A percentile compares a stretch with the other conserved stretches of the same genome.
phyloP scores from a whole-genome alignment of 129 eudicot species.

The Flaveria bidentis region DNA sequence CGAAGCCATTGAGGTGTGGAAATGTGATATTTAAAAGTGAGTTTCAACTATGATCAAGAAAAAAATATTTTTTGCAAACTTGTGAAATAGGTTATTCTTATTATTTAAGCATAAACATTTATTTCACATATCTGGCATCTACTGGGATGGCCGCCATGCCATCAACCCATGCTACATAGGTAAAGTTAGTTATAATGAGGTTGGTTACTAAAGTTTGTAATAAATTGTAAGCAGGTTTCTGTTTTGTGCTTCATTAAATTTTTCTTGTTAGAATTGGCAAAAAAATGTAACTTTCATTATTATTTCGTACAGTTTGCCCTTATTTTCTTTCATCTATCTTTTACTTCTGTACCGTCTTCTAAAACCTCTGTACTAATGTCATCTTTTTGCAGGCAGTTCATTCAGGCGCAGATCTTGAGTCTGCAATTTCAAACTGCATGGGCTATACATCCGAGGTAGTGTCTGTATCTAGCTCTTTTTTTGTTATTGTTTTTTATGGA shows the following conservation, averaged over 20 bases:
- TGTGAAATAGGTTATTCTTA: neutral
- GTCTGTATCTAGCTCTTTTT: constrained; percentile 20
- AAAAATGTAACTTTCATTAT: neutral
- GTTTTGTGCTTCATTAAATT: neutral
- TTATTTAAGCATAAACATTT: neutral
- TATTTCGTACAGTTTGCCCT: constrained; percentile 3
- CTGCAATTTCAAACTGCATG: constrained; percentile 89
- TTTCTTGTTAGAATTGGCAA: neutral
- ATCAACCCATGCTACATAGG: neutral
- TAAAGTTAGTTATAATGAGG: neutral
- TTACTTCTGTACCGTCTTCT: constrained; percentile 2
- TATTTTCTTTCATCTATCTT: neutral
- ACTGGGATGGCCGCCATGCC: neutral
- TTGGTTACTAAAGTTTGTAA: neutral
- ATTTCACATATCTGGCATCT: neutral
- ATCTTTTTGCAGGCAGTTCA: constrained; percentile 80
- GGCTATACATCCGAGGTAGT: constrained; percentile 84
- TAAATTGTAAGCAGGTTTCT: neutral
- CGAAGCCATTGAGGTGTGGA: no score
- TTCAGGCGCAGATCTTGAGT: constrained; percentile 99
- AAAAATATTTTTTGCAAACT: neutral
- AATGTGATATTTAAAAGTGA: neutral
- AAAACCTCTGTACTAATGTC: neutral
- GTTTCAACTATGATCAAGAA: neutral
- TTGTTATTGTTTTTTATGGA: neutral